phyloP scores from a whole-genome alignment of 495 filamentous ascomycete genomes.

The Glonium stellatum region DNA sequence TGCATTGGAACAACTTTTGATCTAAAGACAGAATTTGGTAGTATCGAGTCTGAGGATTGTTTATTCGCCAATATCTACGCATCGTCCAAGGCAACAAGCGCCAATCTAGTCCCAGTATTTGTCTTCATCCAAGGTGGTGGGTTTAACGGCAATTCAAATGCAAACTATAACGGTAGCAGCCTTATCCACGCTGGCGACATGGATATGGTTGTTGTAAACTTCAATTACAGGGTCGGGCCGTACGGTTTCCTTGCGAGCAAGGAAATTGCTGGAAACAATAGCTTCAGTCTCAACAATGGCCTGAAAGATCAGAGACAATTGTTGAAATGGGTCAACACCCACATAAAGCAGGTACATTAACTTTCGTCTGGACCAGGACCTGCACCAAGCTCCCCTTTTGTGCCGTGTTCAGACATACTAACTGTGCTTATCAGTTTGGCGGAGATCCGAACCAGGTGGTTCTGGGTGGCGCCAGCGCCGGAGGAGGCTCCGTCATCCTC shows the following conservation, averaged over 20 bases:
- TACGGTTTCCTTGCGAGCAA: constrained; percentile 66
- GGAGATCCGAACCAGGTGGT: constrained; percentile 69
- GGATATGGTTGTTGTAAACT: constrained; percentile 62
- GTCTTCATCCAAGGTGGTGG: constrained; percentile 75
- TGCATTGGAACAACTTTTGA: constrained; percentile 9
- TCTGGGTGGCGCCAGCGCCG: constrained; percentile 68
- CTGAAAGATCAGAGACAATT: constrained; percentile 63
- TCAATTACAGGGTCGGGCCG: constrained; percentile 66
- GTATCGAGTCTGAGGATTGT: constrained; percentile 55
- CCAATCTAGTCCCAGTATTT: constrained; percentile 56
- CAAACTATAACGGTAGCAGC: constrained; percentile 58
- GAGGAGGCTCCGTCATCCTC: constrained; percentile 60
- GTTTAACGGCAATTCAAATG: constrained; percentile 55
- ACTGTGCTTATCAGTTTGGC: constrained; percentile 48
- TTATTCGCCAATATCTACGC: constrained; percentile 70
- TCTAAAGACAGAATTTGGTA: constrained; percentile 15
- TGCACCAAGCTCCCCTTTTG: not conserved
- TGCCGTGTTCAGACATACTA: not conserved
- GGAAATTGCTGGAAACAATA: constrained; percentile 42
- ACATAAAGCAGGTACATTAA: constrained; percentile 15
- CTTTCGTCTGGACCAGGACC: not conserved
- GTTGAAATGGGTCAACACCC: constrained; percentile 56
- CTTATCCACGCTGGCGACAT: constrained; percentile 53
- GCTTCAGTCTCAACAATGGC: constrained; percentile 59
- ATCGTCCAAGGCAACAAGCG: constrained; percentile 46